Evolutionary conservation across 495 filamentous ascomycete genomes (phyloP), one percentile per base, ranked within the genome.

Genomic region (Penicillium subrubescens): DNA sequence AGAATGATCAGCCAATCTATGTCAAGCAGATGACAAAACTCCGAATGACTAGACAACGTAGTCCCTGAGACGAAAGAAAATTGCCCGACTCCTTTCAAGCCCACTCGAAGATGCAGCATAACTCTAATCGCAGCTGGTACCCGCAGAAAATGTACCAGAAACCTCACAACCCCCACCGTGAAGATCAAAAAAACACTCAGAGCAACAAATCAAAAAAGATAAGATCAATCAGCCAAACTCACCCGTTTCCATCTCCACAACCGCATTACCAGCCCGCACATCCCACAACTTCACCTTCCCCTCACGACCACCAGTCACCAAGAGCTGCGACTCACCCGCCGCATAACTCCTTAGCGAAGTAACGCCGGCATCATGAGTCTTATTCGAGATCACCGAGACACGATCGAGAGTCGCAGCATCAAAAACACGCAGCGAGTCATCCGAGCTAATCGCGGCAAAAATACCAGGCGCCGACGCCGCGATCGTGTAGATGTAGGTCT

Each of bases 371-470:
- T 79, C 72, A 50, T 84, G 79, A n/a, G 75, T 69, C 52, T 75
- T 69, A 8, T 61, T 34, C 3, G 73, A 69, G 35, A 77, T 60
- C 37, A 79, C 70, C 21, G 76, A 73, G 8, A 73, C 70, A 52
- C 75, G 72, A 29, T 73, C 62, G 39, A 86, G 74, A 53, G 71
- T 67, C 21, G 75, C 58, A 25, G 74, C 75, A 66, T 84, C 80
- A 61, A 86, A 75, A 1, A 84, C 59, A 27, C 83, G 81, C 51
- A 86, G 69, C 12, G 84, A 85, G 72, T 86, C 82, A 72, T 85
- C 83, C n/a, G 84, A 86, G 3, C 83, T 81, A 62, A 86, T 84
- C 15, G 80, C 79, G 5, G 82, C 84, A 56, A 86, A 77, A 6
- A 65, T 62, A 8, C 67, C 70, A 10, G 70, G 67, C 8, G 70